Evolutionary conservation across 1,139 yeast species (phyloP), one percentile per base, ranked within the genome.

Genomic region (Nematodospora anomalae): DNA sequence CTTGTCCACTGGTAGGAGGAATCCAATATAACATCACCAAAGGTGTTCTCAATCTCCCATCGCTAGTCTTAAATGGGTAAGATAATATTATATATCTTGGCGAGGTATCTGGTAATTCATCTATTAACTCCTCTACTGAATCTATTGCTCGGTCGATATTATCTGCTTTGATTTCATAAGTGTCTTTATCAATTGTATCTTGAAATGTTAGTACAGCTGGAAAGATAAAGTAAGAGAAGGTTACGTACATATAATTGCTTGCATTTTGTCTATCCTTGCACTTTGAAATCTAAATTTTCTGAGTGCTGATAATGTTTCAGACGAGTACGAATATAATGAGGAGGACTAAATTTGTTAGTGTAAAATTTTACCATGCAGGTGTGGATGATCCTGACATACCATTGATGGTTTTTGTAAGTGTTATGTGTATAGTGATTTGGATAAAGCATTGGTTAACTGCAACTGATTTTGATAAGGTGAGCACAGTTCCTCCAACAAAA

Each of bases 1-100:
- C 86, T 55, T 82, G 92, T 12, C 85, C 83, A 13, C 89, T 74
- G 0, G 96, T 86, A 16, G 82, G 83, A 2, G 97, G 97, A 40
- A 86, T 75, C 82, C 92, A 89, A 58, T 88, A 89, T 16, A 89
- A 50, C 56, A 90, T 62, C 1, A 88, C 88, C 46, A 85, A 73
- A 2, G 96, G 96, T 9, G 76, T 71, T 33, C 80, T 74, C 51
- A 76, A 72, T 42, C 95, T 70, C 1, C 95, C 96, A 51, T 89
- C 96, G 16, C 64, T 51, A 10, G 76, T 60, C 29, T 75, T 77
- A 49, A 79, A 62, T 4, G 96, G 96, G 51, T 87, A 83, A n/a
- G 95, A 85, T 39, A 88, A 60, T 6, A 88, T 67, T 6, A 88
- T 64, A 53, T 73, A 89, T 41, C 96, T 66, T 6, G 97, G 96